These are phyloP conservation scores for Trametes maxima DNA, from an alignment of 768 basidiomycete genomes.

Conservation along the genomic window DNA sequence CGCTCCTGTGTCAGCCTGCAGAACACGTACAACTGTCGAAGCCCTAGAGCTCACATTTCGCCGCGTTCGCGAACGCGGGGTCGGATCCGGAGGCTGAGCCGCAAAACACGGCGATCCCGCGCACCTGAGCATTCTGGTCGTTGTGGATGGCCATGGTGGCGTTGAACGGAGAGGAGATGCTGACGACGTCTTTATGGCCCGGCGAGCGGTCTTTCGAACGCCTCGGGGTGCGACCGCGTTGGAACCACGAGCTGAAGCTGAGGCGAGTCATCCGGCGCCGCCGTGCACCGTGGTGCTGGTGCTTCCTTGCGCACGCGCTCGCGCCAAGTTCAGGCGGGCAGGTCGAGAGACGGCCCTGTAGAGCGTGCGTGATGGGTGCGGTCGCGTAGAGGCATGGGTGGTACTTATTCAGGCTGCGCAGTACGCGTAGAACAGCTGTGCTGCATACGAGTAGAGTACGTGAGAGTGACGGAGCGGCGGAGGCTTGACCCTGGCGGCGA, in stretches of 20 bases:
- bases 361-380: not conserved
- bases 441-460: not conserved
- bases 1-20: not conserved
- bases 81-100: constrained; percentile 71
- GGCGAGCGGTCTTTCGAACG: not conserved
- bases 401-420: not conserved
- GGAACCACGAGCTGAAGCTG: constrained; percentile 19
- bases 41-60: constrained; percentile 56
- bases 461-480: not conserved
- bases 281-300: not conserved
- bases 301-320: not conserved
- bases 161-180: constrained; percentile 19
- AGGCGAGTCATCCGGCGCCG: not conserved
- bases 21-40: not conserved
- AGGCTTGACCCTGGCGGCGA: not conserved
- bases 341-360: not conserved
- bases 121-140: constrained; percentile 12
- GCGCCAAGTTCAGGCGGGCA: not conserved
- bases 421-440: not conserved
- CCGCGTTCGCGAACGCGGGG: constrained; percentile 65
- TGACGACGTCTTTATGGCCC: not conserved
- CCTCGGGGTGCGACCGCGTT: constrained; percentile 12
- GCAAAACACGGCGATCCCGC: constrained; percentile 80
- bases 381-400: constrained; percentile 5
- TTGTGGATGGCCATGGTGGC: constrained; percentile 11